Base-by-base conservation (phyloP, 2,329 filamentous ascomycete species). In the Rutstroemia sp. region DNA sequence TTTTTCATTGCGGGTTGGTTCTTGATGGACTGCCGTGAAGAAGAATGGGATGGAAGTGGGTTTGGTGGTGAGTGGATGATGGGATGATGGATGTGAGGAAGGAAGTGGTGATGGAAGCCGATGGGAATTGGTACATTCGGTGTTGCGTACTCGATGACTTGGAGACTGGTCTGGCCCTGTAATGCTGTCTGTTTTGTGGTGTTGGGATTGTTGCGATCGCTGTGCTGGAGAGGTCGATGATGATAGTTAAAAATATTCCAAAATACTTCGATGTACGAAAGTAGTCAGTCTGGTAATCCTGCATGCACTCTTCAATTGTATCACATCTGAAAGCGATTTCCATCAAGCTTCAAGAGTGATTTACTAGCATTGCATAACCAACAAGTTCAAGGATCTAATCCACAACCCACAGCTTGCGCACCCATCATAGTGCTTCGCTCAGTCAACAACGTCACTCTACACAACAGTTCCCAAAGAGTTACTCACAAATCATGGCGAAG, bases 1-100 rank as follows among this genome's bases (percentile, higher is more conserved):
- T 73, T 76, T 79, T 81, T 82, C 79, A 75, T 82, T 75, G 69
- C 73, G 68, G 55, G 67, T 71, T 69, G 63, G 71, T 71, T 73
- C 70, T 73, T 46, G 61, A 67, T 58, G 73, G 73, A 71, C 65
- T 70, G 73, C 68, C 70, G 73, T 70, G 74, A 79, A 70, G 79
- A 80, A 81, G 78, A 77, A 68, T 30, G 16, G 16, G 30, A 9
- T 6, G 41, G 10, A 14, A 12, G 4, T 50, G 19, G 12, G 23
- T 47, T 17, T 19, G 14, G 23, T 16, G 19, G 12, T 27, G 17
- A 21, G 21, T 9, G 23, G 4, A n/a, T 16, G 27, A 42, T 10
- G 3, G 17, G 6, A 2, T 9, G 44, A 9, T 1, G 34, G 27
- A 10, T 5, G 2, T 25, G 30, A 16, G 4, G 30, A 9, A 14